Base-by-base conservation (phyloP, 257 asterid species). In the Solanum bulbocastanum region DNA sequence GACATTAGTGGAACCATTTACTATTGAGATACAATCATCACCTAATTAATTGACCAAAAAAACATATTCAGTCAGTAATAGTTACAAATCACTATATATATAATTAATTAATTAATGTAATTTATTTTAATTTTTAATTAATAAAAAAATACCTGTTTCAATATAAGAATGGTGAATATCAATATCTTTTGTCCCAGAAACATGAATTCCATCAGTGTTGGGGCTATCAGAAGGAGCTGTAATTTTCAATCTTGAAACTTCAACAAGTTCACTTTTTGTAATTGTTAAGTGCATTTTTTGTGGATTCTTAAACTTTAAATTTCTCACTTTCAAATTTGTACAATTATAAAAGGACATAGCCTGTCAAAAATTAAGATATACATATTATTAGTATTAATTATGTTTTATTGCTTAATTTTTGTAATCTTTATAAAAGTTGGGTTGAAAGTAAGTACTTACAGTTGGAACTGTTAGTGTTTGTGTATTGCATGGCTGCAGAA, bases 21-120 rank as follows among this genome's bases (percentile, higher is more conserved):
- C 98, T 56, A 96, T 95, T 37, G 99, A 96, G 60, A 96, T 87
- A 82, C 99, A 96, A 85, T 97, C 99, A 89, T 97, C 99, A 72
- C 99, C 99, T 96, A 87, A 85, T 73, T 94, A 87, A 39, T 56
- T 96, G 83, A 39, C 88, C 83, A 78, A 23, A 33, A 23, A 32
- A 18, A 46, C 30, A n/a, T 8, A 13, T 0, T 33, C 36, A 6
- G 33, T 73, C 20, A 36, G 15, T 56, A 46, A 44, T 42, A 8
- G 3, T 32, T 58, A 74, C 6, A 40, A 27, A 52, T 44, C 32
- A 49, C 32, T 30, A 52, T 62, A 73, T 11, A 46, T 14, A 15
- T 52, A 49, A 49, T 15, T 52, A 16, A 52, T 15, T 5, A 52
- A 52, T 52, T 5, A 52, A 49, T 76, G 60, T 30, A 18, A 58